These are phyloP conservation scores for Mycotypha africana DNA, from an alignment of 371 early-diverging fungal species.

Conservation along the genomic window DNA sequence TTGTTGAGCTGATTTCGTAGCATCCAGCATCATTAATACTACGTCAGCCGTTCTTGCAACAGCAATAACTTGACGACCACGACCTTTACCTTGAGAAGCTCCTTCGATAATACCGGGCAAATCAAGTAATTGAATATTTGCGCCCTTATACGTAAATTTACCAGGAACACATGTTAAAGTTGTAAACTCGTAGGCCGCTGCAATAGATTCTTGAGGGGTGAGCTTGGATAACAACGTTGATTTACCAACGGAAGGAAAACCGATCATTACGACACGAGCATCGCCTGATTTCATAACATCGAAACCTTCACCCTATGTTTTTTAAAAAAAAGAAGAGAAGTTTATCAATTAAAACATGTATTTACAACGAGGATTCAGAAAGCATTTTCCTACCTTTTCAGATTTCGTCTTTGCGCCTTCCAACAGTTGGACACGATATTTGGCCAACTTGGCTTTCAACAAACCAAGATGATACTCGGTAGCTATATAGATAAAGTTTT, in stretches of 20 bases:
- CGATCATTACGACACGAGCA: constrained; percentile 98
- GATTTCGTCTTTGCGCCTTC: constrained; percentile 81
- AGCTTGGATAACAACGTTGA: constrained; percentile 94
- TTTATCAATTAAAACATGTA: background rate
- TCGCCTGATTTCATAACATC: constrained; percentile 98
- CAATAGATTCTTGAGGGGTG: constrained; percentile 94
- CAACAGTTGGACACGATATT: constrained; percentile 90
- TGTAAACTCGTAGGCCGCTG: constrained; percentile 97
- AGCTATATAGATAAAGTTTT: constrained; percentile 42
- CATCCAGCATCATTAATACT: constrained; percentile 98
- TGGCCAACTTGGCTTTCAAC: constrained; percentile 95
- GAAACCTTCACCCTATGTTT: constrained; percentile 83
- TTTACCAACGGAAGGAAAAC: constrained; percentile 99
- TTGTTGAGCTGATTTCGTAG: constrained; percentile 87
- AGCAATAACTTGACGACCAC: constrained; percentile 95
- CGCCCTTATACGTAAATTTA: constrained; percentile 97
- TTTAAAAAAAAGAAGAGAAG: background rate
- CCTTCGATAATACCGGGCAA: constrained; percentile 91
- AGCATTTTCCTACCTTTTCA: constrained; percentile 61
- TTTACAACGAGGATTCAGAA: background rate
- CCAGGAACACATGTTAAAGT: constrained; percentile 98
- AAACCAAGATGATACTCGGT: constrained; percentile 98
- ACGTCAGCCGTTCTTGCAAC: constrained; percentile 98
- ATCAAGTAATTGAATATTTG: constrained; percentile 94
- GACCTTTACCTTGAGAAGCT: constrained; percentile 96